phyloP scores from a whole-genome alignment of 2,329 filamentous ascomycete species.

The Aureobasidium uvarum region DNA sequence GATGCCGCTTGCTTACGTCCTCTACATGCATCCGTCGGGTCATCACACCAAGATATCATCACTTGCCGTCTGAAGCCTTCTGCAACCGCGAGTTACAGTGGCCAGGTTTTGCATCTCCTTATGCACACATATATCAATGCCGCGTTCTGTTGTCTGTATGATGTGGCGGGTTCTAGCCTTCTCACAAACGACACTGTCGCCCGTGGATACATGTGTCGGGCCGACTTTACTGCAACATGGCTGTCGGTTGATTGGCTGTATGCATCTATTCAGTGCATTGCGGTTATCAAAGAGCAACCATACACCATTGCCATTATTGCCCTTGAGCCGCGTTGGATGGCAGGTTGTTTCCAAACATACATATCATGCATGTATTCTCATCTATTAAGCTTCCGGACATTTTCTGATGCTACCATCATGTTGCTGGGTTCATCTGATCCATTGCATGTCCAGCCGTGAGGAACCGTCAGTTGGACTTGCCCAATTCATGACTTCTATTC shows the following conservation, averaged over 20 bases:
- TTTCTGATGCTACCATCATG: neutral
- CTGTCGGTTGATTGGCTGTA: neutral
- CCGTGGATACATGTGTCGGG: neutral
- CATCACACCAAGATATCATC: neutral
- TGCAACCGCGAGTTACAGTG: neutral
- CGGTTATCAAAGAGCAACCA: neutral
- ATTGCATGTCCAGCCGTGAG: neutral
- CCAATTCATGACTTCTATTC: neutral
- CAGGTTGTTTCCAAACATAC: neutral
- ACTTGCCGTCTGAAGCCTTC: neutral
- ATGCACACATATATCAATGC: neutral
- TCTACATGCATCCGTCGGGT: neutral
- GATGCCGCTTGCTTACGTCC: slow-evolving; percentile 4
- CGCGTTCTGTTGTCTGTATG: neutral
- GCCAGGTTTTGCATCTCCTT: neutral
- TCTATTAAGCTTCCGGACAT: neutral
- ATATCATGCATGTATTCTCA: neutral
- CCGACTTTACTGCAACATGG: neutral
- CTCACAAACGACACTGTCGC: neutral
- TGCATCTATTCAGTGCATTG: neutral
- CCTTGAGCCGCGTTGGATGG: neutral
- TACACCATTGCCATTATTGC: neutral
- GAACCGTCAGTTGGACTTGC: neutral
- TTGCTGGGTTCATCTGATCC: neutral
- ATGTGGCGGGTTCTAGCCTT: neutral